Percentiles rank a stretch among this genome's conserved stretches.
phyloP scores from a whole-genome alignment of 2,329 filamentous ascomycete genomes.

The Penicillium nordicum region DNA sequence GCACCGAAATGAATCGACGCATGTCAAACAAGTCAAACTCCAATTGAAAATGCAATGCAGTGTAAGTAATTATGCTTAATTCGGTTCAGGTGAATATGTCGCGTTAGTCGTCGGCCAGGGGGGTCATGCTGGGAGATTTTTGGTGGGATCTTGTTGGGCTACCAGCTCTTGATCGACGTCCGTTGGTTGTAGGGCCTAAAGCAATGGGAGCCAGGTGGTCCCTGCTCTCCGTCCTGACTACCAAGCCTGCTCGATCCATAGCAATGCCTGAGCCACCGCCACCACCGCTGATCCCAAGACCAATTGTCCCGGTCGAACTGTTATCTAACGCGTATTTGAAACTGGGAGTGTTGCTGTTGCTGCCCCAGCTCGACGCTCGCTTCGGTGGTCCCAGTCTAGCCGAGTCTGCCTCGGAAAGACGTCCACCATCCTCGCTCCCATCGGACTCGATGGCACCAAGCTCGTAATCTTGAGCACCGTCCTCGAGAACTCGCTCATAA shows the following conservation, averaged over 20 bases:
- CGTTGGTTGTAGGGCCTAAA: slow-evolving; percentile 48
- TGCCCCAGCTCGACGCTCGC: slow-evolving; percentile 34
- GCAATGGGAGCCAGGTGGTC: slow-evolving; percentile 65
- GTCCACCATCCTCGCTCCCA: slow-evolving; percentile 55
- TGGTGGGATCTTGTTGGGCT: slow-evolving; percentile 48
- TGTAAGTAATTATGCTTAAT: slow-evolving; percentile 13
- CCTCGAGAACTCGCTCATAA: slow-evolving; percentile 85
- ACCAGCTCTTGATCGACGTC: slow-evolving; percentile 43
- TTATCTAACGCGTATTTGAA: slow-evolving; percentile 42
- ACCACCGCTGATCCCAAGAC: slow-evolving; percentile 32
- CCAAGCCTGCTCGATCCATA: slow-evolving; percentile 66
- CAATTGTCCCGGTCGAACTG: slow-evolving; percentile 38
- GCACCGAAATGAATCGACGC: not conserved
- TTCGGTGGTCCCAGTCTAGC: slow-evolving; percentile 58
- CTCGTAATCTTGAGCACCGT: slow-evolving; percentile 73
- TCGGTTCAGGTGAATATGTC: slow-evolving; percentile 4
- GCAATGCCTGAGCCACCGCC: slow-evolving; percentile 34
- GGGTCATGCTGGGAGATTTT: slow-evolving; percentile 37
- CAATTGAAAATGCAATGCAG: slow-evolving; percentile 24
- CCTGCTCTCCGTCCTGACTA: slow-evolving; percentile 78
- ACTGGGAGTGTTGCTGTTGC: slow-evolving; percentile 28
- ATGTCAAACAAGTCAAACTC: slow-evolving; percentile 20
- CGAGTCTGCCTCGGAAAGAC: slow-evolving; percentile 54
- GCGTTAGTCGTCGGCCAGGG: slow-evolving; percentile 35
- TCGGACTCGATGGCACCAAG: slow-evolving; percentile 61